phyloP scores from a whole-genome alignment of 345 rosid genomes.

The Pistacia vera region DNA sequence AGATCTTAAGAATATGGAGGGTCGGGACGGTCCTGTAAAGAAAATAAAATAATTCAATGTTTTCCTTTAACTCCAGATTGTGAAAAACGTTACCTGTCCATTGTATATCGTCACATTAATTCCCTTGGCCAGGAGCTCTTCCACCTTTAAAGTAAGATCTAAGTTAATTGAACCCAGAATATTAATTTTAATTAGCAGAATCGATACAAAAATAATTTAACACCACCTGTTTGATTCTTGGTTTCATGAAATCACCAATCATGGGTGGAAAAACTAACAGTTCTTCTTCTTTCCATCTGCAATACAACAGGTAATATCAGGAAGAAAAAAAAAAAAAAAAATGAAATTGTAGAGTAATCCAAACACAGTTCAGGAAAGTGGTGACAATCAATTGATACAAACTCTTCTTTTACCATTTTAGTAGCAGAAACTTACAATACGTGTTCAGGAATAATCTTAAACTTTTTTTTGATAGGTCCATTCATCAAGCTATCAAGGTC shows the following conservation, averaged over 20 bases:
- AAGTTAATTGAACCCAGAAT: no score
- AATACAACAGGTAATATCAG: neutral
- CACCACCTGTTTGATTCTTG: conserved; percentile 45
- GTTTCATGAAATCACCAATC: conserved; percentile 46
- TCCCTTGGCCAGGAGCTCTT: conserved; percentile 40
- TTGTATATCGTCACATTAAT: conserved; percentile 39
- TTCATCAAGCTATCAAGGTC: conserved; percentile 28
- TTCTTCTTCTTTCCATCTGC: conserved; percentile 38
- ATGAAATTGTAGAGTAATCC: no score
- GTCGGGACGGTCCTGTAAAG: neutral
- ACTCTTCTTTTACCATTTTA: no score
- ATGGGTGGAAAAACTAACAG: conserved; percentile 26
- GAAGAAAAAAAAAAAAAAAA: no score
- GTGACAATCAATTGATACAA: no score
- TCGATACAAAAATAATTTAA: neutral
- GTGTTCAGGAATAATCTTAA: conserved; percentile 39
- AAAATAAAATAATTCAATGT: neutral
- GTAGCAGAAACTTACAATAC: conserved; percentile 25
- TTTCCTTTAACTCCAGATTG: neutral
- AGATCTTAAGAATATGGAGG: no score
- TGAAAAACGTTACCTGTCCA: conserved; percentile 33
- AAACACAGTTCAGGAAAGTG: neutral
- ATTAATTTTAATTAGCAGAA: neutral
- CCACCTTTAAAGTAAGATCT: conserved; percentile 24
- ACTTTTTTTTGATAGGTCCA: conserved; percentile 32